A percentile compares a stretch with the other conserved stretches of the same genome.
phyloP scores from a whole-genome alignment of 768 basidiomycete species.

The Mrakia blollopis region DNA sequence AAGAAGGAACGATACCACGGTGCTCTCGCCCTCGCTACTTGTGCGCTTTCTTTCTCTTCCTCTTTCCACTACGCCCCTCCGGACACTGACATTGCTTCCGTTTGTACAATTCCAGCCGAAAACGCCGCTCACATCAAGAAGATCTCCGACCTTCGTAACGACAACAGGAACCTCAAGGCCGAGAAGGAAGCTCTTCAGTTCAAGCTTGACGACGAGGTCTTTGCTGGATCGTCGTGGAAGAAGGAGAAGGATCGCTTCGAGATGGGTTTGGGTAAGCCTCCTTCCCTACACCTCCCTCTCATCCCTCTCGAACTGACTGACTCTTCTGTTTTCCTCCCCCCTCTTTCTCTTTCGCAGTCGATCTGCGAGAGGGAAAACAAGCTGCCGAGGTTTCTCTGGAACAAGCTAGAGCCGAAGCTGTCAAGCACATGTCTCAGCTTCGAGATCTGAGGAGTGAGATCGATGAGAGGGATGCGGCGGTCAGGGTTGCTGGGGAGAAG shows the following conservation, averaged over 20 bases:
- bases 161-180: slow-evolving; percentile 69
- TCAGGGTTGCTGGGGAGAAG: slow-evolving; percentile 74
- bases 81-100: background rate
- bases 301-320: background rate
- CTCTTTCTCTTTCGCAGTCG: background rate
- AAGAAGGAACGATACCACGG: slow-evolving; percentile 25
- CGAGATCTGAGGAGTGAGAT: slow-evolving; percentile 72
- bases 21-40: slow-evolving; percentile 17
- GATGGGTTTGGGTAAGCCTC: slow-evolving; percentile 67
- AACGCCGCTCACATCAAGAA: slow-evolving; percentile 26
- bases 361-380: slow-evolving; percentile 48
- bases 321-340: background rate
- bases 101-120: background rate
- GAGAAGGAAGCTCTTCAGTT: slow-evolving; percentile 71
- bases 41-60: background rate
- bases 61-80: background rate
- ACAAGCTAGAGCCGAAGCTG: slow-evolving; percentile 77
- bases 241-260: slow-evolving; percentile 83
- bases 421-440: slow-evolving; percentile 76
- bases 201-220: slow-evolving; percentile 69
- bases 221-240: slow-evolving; percentile 73
- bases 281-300: slow-evolving; percentile 34
- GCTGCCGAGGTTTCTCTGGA: slow-evolving; percentile 62
- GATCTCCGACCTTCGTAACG: slow-evolving; percentile 56
- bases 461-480: slow-evolving; percentile 79